phyloP scores from a whole-genome alignment of 1,139 yeast species.

The Williopsis jadinii region DNA sequence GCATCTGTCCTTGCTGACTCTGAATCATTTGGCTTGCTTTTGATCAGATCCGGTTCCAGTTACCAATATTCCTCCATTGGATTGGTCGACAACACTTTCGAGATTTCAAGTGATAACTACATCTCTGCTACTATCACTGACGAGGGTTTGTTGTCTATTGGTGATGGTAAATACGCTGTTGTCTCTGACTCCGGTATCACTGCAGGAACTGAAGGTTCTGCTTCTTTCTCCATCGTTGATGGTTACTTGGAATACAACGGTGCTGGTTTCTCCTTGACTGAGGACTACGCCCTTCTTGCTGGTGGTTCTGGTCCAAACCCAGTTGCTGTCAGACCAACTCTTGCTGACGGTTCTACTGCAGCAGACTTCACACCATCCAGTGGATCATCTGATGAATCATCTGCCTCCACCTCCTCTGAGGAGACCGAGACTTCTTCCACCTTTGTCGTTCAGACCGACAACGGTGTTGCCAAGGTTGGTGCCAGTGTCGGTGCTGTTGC shows the following conservation, averaged over 20 bases:
- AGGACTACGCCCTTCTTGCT: slow-evolving; percentile 4
- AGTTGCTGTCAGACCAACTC: slow-evolving; percentile 13
- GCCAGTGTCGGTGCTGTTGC: slow-evolving; percentile 11
- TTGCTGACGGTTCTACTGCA: slow-evolving; percentile 10
- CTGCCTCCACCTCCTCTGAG: not conserved
- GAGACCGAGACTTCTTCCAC: not conserved
- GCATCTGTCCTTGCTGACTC: slow-evolving; percentile 26
- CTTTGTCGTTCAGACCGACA: slow-evolving; percentile 1
- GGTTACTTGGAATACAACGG: slow-evolving; percentile 23
- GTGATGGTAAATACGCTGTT: slow-evolving; percentile 23
- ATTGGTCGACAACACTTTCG: slow-evolving; percentile 10
- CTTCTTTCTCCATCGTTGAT: slow-evolving; percentile 22
- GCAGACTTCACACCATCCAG: slow-evolving; percentile 19
- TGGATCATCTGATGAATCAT: no score
- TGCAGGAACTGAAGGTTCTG: slow-evolving; percentile 21
- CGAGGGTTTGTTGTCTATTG: slow-evolving; percentile 24
- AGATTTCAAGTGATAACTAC: slow-evolving; percentile 7
- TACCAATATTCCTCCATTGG: slow-evolving; percentile 24
- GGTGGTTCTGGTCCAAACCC: slow-evolving; percentile 6
- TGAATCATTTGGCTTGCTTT: slow-evolving; percentile 25
- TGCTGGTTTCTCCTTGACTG: slow-evolving; percentile 18
- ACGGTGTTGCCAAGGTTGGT: slow-evolving; percentile 9
- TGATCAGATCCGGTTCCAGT: slow-evolving; percentile 27
- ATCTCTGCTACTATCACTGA: slow-evolving; percentile 23
- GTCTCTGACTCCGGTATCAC: slow-evolving; percentile 18